Evolutionary conservation across 2,329 filamentous ascomycete species (phyloP), one percentile per base, ranked within the genome.

Genomic region (Sphaerostilbella broomeana): DNA sequence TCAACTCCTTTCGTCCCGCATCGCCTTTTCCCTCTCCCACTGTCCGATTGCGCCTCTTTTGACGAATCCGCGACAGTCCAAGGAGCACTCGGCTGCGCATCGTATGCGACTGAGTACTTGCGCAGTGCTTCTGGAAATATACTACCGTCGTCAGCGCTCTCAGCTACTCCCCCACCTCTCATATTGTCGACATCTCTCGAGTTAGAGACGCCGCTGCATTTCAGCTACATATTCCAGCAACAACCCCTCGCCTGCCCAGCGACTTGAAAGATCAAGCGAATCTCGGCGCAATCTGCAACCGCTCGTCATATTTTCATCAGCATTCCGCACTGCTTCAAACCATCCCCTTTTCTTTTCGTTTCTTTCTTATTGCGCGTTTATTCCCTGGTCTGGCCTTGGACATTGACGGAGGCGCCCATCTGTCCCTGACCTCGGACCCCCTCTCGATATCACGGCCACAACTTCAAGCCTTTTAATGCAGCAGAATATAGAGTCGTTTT

Each of bases 401-500:
- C 24, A 27, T 37, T 19, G 24, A 27, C 24, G 15, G 15, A 18
- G 34, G 13, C n/a, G 17, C 24, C 15, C 19, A 15, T 28, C 25
- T 15, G n/a, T n/a, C n/a, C n/a, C n/a, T n/a, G n/a, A n/a, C n/a
- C n/a, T n/a, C n/a, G n/a, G n/a, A n/a, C n/a, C n/a, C n/a, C n/a
- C n/a, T n/a, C n/a, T n/a, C n/a, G n/a, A n/a, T n/a, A n/a, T n/a
- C n/a, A 17, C 22, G 22, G 8, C 8, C 8, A 25, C 8, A 7
- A 19, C 40, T 35, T 25, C 35, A 24, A 2, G 37, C 24, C 18
- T 18, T 43, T 34, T n/a, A n/a, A 20, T 26, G 28, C 27, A 26
- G 25, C 41, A 35, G 32, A 26, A 30, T 29, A 35, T 36, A 19
- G 16, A 36, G 28, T 18, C 38, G 17, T 20, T 29, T 42, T 28